A percentile compares a stretch with the other conserved stretches of the same genome.
Evolutionary conservation across 2,329 filamentous ascomycete genomes (phyloP).

Genomic region (Cladophialophora carrionii): DNA sequence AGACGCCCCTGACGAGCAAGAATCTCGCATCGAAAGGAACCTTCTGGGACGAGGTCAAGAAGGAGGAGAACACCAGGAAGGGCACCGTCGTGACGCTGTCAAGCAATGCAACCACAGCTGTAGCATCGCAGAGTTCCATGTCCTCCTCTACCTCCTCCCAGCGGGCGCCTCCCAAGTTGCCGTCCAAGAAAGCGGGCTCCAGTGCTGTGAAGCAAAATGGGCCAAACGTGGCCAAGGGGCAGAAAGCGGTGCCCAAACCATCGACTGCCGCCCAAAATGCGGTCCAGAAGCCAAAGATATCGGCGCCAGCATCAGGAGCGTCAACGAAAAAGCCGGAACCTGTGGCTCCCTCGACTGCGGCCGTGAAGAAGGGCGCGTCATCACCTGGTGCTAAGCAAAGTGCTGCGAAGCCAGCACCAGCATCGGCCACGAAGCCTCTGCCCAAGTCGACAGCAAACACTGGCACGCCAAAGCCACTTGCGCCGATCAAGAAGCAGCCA

Average conservation of each 20-base stretch:
- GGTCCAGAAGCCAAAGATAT: not conserved
- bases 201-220: not conserved
- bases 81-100: slow-evolving; percentile 35
- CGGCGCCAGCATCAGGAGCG: no score
- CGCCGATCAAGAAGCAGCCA: not conserved
- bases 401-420: not conserved
- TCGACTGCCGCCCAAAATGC: not conserved
- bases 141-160: not conserved
- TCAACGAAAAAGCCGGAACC: not conserved
- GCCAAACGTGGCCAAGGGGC: not conserved
- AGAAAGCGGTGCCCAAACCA: not conserved
- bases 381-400: not conserved
- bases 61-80: slow-evolving; percentile 31
- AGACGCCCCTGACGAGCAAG: not conserved
- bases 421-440: not conserved
- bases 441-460: not conserved
- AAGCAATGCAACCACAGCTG: slow-evolving; percentile 34
- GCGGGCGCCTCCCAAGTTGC: not conserved
- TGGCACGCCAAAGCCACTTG: not conserved
- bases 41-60: slow-evolving; percentile 35
- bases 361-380: not conserved
- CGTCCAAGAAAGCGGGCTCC: not conserved
- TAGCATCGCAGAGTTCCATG: slow-evolving; percentile 24
- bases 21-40: slow-evolving; percentile 20
- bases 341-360: not conserved